These are phyloP conservation scores for Aspergillus sp. DNA, from an alignment of 2,329 filamentous ascomycete species.

Conservation along the genomic window DNA sequence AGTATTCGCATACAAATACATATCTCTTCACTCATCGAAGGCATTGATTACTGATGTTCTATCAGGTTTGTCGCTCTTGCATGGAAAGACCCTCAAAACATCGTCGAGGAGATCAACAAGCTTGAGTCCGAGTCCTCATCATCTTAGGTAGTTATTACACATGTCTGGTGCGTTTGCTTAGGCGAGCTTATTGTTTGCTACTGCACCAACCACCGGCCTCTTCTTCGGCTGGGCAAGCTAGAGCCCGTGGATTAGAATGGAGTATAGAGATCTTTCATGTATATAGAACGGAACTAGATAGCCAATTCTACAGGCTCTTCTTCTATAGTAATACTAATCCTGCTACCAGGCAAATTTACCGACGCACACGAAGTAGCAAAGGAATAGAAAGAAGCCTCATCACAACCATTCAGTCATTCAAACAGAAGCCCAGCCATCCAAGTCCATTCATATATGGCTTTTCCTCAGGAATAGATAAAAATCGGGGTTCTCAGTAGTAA, in stretches of 20 bases:
- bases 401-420: not conserved
- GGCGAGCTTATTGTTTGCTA: constrained; percentile 16
- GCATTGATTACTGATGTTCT: not conserved
- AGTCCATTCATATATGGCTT: not conserved
- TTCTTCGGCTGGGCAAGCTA: not conserved
- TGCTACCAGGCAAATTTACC: not conserved
- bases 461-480: not conserved
- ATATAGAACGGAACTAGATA: constrained; percentile 4
- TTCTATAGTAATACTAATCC: not conserved
- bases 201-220: fast-evolving
- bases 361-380: not conserved
- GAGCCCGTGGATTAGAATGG: not conserved
- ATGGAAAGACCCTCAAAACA: constrained; percentile 65
- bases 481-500: not conserved
- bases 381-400: not conserved
- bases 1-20: constrained; percentile 18
- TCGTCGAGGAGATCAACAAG: constrained; percentile 54
- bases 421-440: not conserved
- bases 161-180: not conserved
- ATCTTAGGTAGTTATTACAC: too few relatives aligned
- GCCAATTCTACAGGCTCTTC: not conserved
- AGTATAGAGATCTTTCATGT: not conserved
- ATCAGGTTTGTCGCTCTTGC: constrained; percentile 59
- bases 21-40: not conserved
- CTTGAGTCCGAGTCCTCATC: not conserved